A percentile compares a stretch with the other conserved stretches of the same genome.
phyloP scores from a whole-genome alignment of 2,329 filamentous ascomycete genomes.

The Pseudogymnoascus sp. region DNA sequence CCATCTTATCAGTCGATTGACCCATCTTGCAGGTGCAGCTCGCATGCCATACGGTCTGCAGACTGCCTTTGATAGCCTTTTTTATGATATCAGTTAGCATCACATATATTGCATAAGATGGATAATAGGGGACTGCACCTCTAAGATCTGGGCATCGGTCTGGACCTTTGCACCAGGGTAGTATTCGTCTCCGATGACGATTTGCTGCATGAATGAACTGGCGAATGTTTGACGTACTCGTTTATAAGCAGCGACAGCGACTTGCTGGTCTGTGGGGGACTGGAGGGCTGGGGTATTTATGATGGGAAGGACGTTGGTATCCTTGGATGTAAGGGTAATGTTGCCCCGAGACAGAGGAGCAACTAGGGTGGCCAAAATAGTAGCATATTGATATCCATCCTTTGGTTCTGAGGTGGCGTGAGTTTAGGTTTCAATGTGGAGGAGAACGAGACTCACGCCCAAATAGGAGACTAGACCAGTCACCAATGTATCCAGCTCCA shows the following conservation, averaged over 20 bases:
- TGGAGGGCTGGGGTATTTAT: slow-evolving; percentile 41
- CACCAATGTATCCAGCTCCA: slow-evolving; percentile 12
- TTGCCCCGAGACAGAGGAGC: slow-evolving; percentile 36
- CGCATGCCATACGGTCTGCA: neutral
- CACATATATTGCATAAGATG: neutral
- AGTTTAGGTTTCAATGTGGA: neutral
- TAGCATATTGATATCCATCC: slow-evolving; percentile 30
- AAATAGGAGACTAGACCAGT: slow-evolving; percentile 8
- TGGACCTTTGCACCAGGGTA: slow-evolving; percentile 16
- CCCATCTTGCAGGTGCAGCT: slow-evolving; percentile 26
- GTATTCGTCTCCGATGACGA: slow-evolving; percentile 18
- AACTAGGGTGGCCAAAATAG: slow-evolving; percentile 28
- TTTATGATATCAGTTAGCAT: neutral
- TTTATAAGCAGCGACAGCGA: slow-evolving; percentile 36
- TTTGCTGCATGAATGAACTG: slow-evolving; percentile 13
- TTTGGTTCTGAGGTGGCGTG: slow-evolving; percentile 9
- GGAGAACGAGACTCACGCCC: neutral
- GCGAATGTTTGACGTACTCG: slow-evolving; percentile 30
- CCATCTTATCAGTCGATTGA: slow-evolving; percentile 27
- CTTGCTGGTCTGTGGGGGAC: slow-evolving; percentile 34
- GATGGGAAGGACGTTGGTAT: slow-evolving; percentile 30
- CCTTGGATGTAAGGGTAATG: slow-evolving; percentile 31
- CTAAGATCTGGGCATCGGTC: slow-evolving; percentile 21
- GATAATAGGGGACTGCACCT: neutral
- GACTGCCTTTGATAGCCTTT: neutral